phyloP scores from a whole-genome alignment of 768 basidiomycete genomes.

The Mycena kentingensis region DNA sequence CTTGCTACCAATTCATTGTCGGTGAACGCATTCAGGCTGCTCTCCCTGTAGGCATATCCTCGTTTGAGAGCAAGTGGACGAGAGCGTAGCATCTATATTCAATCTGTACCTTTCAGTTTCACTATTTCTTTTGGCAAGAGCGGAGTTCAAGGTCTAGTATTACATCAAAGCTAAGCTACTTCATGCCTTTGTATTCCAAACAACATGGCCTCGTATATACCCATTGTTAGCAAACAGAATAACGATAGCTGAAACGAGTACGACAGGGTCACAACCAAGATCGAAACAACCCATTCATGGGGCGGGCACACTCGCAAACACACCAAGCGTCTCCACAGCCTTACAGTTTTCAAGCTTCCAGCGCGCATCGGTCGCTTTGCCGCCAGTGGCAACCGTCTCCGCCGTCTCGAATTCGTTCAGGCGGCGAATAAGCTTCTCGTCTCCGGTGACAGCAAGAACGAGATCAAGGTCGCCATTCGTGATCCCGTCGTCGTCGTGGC shows the following conservation, averaged over 20 bases:
- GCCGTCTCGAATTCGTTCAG: conserved; percentile 73
- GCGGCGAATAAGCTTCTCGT: conserved; percentile 76
- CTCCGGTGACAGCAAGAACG: conserved; percentile 48
- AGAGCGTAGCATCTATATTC: conserved; percentile 47
- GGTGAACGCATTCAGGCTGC: conserved; percentile 52
- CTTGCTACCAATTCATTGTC: conserved; percentile 8
- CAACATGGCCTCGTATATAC: not conserved
- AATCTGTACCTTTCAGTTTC: no score
- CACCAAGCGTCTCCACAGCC: conserved; percentile 26
- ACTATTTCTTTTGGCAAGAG: no score
- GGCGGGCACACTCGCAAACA: conserved; percentile 26
- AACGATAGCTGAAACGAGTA: conserved; percentile 22
- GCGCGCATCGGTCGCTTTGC: conserved; percentile 76
- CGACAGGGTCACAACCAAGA: not conserved
- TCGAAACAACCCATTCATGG: conserved; percentile 1
- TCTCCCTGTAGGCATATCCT: conserved; percentile 70
- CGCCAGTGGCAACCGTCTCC: conserved; percentile 72
- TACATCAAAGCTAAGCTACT: no score
- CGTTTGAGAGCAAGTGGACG: conserved; percentile 65
- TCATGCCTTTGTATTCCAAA: no score
- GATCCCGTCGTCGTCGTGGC: conserved; percentile 33
- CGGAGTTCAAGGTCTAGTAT: no score
- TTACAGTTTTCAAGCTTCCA: conserved; percentile 56
- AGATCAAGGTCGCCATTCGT: conserved; percentile 25
- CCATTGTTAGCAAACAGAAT: conserved; percentile 20